phyloP scores from a whole-genome alignment of 768 basidiomycete species.

The Boletus rubroflammeus region DNA sequence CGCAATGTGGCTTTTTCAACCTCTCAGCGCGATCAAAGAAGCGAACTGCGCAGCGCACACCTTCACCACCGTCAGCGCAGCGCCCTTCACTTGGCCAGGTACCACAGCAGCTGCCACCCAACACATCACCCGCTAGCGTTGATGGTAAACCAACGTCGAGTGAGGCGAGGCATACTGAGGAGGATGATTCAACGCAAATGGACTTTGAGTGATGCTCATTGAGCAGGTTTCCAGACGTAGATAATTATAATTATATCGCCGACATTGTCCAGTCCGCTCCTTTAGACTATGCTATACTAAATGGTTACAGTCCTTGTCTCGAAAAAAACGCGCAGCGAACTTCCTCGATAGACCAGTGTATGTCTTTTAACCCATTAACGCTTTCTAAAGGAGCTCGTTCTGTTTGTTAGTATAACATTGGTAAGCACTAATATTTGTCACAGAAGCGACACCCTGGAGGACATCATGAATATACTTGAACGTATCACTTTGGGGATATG shows the following conservation, averaged over 20 bases:
- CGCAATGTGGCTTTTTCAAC: slow-evolving; percentile 85
- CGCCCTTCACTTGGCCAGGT: slow-evolving; percentile 7
- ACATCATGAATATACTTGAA: neutral
- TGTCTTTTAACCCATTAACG: neutral
- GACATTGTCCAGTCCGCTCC: neutral
- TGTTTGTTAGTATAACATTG: slow-evolving; percentile 2
- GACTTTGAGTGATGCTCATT: slow-evolving; percentile 12
- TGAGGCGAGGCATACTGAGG: neutral
- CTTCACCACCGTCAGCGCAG: slow-evolving; percentile 26
- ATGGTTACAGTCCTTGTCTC: neutral
- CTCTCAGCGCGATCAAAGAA: slow-evolving; percentile 38
- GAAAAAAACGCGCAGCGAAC: neutral
- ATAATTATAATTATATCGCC: neutral
- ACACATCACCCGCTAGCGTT: neutral
- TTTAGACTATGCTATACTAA: slow-evolving; percentile 5
- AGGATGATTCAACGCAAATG: slow-evolving; percentile 8
- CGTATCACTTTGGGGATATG: neutral
- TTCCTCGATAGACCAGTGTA: neutral
- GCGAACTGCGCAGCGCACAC: slow-evolving; percentile 21
- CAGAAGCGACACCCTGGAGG: slow-evolving; percentile 4
- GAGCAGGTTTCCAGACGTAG: neutral
- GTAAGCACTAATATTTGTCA: neutral
- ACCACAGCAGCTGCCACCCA: slow-evolving; percentile 1
- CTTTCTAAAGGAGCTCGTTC: neutral
- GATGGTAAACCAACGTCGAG: slow-evolving; percentile 2